Percentiles rank a stretch among this genome's conserved stretches.
Conservation (phyloP, 257 asterid species). For the Handroanthus guayacan region DNA sequence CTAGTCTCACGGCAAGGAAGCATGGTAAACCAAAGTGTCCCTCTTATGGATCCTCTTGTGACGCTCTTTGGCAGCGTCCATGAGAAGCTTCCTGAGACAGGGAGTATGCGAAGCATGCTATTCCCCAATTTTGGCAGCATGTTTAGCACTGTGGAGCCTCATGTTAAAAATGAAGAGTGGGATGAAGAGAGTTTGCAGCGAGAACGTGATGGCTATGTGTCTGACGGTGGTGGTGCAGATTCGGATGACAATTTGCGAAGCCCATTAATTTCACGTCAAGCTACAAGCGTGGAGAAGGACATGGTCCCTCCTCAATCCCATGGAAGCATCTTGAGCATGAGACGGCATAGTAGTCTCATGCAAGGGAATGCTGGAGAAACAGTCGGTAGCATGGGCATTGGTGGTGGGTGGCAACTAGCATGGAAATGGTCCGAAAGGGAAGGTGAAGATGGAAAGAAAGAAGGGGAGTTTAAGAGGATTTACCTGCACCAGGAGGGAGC, state of each 20-base stretch:
- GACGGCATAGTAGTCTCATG: conserved; percentile 55
- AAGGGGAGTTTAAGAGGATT: conserved; percentile 60
- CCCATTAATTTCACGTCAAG: conserved; percentile 63
- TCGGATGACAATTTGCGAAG: conserved; percentile 54
- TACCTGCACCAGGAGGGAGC: conserved; percentile 57
- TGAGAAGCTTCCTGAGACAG: conserved; percentile 57
- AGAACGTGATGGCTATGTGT: conserved; percentile 51
- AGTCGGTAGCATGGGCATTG: conserved; percentile 57
- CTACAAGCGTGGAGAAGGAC: conserved; percentile 55
- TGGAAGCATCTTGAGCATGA: conserved; percentile 51
- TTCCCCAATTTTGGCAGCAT: conserved; percentile 67
- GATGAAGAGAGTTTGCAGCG: conserved; percentile 63
- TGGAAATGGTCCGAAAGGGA: conserved; percentile 65
- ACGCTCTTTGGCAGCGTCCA: conserved; percentile 65
- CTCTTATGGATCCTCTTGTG: conserved; percentile 68
- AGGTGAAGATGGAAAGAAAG: conserved; percentile 56
- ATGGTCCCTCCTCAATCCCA: conserved; percentile 51
- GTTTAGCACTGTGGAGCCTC: conserved; percentile 57
- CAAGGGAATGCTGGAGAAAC: conserved; percentile 50
- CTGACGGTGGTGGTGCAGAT: conserved; percentile 49
- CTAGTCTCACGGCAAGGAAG: conserved; percentile 51
- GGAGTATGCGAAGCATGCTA: conserved; percentile 64
- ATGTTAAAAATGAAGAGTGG: conserved; percentile 53
- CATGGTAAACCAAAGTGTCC: conserved; percentile 47
- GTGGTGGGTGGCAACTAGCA: conserved; percentile 72